A percentile compares a stretch with the other conserved stretches of the same genome.
These are phyloP conservation scores for Agrocybe praecox DNA, from an alignment of 768 basidiomycete genomes.

Conservation along the genomic window DNA sequence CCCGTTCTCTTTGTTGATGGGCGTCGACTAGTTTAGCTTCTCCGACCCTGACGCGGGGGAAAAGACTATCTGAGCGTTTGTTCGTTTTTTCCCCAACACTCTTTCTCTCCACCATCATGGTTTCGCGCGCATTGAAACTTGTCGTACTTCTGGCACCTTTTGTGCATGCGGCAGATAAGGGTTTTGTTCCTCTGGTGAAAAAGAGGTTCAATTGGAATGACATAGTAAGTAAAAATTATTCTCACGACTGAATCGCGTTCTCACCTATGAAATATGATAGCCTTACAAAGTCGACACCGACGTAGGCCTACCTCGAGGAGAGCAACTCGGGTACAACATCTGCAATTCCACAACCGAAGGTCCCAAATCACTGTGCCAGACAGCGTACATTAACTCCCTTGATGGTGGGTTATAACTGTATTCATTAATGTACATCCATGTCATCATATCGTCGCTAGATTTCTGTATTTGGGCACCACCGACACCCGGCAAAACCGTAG, in stretches of 20 bases:
- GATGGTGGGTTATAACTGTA: constrained; percentile 31
- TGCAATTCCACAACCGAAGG: constrained; percentile 73
- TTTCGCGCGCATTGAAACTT: background rate
- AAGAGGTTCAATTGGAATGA: background rate
- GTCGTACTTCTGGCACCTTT: background rate
- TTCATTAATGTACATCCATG: background rate
- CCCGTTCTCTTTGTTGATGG: too few species aligned
- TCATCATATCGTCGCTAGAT: too few species aligned
- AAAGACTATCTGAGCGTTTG: too few species aligned
- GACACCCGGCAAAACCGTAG: constrained; percentile 54
- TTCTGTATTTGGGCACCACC: constrained; percentile 72
- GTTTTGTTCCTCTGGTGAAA: background rate
- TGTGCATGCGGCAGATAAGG: background rate
- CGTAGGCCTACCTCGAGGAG: constrained; percentile 31
- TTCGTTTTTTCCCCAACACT: too few species aligned
- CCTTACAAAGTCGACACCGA: constrained; percentile 41
- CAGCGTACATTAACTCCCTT: constrained; percentile 55
- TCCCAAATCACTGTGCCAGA: constrained; percentile 63
- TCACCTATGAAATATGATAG: constrained; percentile 11
- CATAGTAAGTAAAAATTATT: constrained; percentile 14
- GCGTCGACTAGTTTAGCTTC: too few species aligned
- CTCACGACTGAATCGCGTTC: constrained; percentile 30
- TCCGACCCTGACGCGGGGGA: too few species aligned
- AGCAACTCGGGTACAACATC: constrained; percentile 66
- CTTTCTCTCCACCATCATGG: too few species aligned